Percentiles rank a stretch among this genome's conserved stretches.
Evolutionary conservation across 2,329 filamentous ascomycete species (phyloP).

Genomic region (Alternaria ventricosa): DNA sequence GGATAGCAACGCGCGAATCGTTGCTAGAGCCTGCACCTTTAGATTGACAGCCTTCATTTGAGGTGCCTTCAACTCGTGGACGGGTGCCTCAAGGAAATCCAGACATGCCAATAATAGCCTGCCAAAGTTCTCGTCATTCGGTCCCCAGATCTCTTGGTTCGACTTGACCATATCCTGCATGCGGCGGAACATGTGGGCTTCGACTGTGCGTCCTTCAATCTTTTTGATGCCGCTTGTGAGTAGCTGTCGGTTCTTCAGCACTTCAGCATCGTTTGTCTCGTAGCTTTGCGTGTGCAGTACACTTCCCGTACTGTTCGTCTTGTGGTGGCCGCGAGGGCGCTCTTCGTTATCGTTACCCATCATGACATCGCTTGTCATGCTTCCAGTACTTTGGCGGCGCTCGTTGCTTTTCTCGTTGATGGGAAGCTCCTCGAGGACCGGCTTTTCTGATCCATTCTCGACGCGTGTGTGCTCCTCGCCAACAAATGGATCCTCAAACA

Average conservation of each 20-base stretch:
- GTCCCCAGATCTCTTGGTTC: conserved; percentile 65
- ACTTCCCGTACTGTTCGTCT: conserved; percentile 48
- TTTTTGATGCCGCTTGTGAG: conserved; percentile 77
- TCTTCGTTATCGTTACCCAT: conserved; percentile 37
- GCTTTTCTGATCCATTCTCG: conserved; percentile 46
- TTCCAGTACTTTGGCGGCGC: conserved; percentile 40
- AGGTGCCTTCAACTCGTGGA: conserved; percentile 54
- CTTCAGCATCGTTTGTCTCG: conserved; percentile 48
- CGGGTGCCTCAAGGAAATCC: conserved; percentile 71
- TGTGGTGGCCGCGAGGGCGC: conserved; percentile 41
- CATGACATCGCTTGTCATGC: conserved; percentile 32
- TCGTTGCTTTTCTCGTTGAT: conserved; percentile 55
- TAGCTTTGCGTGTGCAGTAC: conserved; percentile 40
- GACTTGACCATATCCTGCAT: conserved; percentile 77
- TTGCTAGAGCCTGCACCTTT: conserved; percentile 76
- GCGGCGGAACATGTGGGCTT: conserved; percentile 81
- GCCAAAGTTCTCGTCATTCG: conserved; percentile 74
- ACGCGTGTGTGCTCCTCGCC: conserved; percentile 40
- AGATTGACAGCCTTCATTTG: conserved; percentile 73
- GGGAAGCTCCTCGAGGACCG: conserved; percentile 59
- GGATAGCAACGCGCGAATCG: conserved; percentile 74
- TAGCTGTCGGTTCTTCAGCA: conserved; percentile 60
- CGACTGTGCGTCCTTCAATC: conserved; percentile 73
- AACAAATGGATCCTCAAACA: conserved; percentile 62
- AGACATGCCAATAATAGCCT: conserved; percentile 72